Base-by-base conservation (phyloP, 2,329 filamentous ascomycete species). In the Sporothrix globosa region DNA sequence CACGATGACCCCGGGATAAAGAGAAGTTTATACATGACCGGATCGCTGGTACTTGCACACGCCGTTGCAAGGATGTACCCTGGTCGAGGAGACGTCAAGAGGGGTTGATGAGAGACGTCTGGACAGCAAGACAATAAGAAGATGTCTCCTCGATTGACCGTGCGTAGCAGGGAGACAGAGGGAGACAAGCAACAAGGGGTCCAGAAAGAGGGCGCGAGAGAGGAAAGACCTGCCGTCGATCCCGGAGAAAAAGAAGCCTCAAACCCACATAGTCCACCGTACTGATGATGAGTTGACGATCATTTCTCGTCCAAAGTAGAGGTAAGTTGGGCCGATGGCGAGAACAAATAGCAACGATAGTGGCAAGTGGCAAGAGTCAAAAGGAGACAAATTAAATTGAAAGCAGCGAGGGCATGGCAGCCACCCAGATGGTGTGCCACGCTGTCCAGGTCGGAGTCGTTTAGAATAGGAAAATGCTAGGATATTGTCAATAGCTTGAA, bases 1-100 rank as follows among this genome's bases (percentile, higher is more conserved):
- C 66, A 68, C 66, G 66, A 68, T 68, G 66, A 58, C 66, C 52
- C 48, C 52, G 66, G 66, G 66, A 68, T 24, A 68, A 56, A 58
- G 39, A 30, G 19, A 52, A 52, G 66, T 68, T 41, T 68, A 58
- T 68, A 68, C 66, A 68, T 50, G 61, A 68, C 67, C 67, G 41
- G 67, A 68, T 39, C 34, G 53, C 53, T 41, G 67, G 53, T 50
- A 46, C 30, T 48, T 63, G 48, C 58, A 60, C 46, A 24, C 65
- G 54, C 58, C 68, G 48, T 69, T 10, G 34, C 46, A 65, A 17
- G 58, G 67, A 14, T 61, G 24, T 44, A 44, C 41, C 48, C 53
- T 48, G 53, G 34, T 56, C 52, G 58, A 46, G 58, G 58, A 46
- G 39, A 21, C 39, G 19, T 50, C n/a, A 9, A 60, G 14, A 58